Conservation (phyloP, 2,329 filamentous ascomycete species). For the Beauveria caledonica region DNA sequence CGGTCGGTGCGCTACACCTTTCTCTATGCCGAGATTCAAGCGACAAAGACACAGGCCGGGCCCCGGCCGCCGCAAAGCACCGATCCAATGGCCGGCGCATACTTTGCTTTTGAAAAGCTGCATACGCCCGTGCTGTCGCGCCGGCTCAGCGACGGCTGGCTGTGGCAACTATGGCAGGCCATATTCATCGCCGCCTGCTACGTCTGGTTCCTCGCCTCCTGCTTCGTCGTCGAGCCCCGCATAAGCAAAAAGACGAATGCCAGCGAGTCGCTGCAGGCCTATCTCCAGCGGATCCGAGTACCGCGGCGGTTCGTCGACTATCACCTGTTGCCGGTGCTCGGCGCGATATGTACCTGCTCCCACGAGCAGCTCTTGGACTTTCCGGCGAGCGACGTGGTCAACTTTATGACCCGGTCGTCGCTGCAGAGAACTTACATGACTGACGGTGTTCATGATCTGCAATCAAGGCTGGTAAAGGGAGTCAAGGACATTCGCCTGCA, state of each 20-base stretch:
- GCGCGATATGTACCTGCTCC: conserved; percentile 46
- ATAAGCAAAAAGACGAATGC: background rate
- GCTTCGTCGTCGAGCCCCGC: conserved; percentile 36
- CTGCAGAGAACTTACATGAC: conserved; percentile 43
- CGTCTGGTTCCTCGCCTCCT: conserved; percentile 44
- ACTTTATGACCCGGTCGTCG: conserved; percentile 40
- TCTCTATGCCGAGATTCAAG: conserved; percentile 32
- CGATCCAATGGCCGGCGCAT: conserved; percentile 23
- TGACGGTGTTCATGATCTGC: conserved; percentile 40
- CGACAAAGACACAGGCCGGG: background rate
- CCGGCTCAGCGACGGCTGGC: background rate
- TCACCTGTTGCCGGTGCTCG: conserved; percentile 47
- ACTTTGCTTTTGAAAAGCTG: conserved; percentile 31
- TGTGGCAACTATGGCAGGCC: background rate
- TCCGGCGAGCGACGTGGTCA: conserved; percentile 43
- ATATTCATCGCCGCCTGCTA: conserved; percentile 38
- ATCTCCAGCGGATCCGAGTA: conserved; percentile 40
- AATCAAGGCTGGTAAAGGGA: conserved; percentile 34
- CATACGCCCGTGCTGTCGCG: conserved; percentile 13
- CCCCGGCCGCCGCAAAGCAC: conserved; percentile 12
- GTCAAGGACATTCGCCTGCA: conserved; percentile 32
- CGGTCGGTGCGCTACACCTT: conserved; percentile 45
- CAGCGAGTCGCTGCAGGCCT: conserved; percentile 39
- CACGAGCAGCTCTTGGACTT: conserved; percentile 42
- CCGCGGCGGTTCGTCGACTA: conserved; percentile 37